Evolutionary conservation across 2,329 filamentous ascomycete genomes (phyloP).

Genomic region (Trichoderma polysporum): DNA sequence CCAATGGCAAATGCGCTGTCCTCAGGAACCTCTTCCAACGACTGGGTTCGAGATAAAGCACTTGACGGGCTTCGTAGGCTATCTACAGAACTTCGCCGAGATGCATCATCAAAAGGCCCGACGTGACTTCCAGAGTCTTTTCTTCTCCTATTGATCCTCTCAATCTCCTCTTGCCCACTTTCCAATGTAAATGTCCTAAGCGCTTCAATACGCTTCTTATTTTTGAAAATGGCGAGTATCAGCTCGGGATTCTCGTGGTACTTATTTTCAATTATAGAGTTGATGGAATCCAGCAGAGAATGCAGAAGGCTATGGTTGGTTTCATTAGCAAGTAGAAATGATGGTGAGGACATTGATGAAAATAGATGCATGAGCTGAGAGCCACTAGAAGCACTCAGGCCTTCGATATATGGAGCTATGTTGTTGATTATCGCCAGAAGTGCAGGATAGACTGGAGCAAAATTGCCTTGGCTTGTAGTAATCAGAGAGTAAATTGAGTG

Average conservation of each 20-base stretch:
- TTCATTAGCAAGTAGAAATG: slow-evolving; percentile 89
- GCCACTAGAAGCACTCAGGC: slow-evolving; percentile 71
- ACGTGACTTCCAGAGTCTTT: slow-evolving; percentile 60
- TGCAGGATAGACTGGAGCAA: slow-evolving; percentile 89
- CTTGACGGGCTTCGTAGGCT: slow-evolving; percentile 61
- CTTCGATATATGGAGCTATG: slow-evolving; percentile 78
- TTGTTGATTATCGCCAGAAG: slow-evolving; percentile 92
- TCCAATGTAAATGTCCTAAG: slow-evolving; percentile 87
- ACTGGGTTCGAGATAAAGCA: slow-evolving; percentile 28
- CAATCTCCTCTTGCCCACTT: slow-evolving; percentile 87
- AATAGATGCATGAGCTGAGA: slow-evolving; percentile 85
- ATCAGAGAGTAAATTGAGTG: slow-evolving; percentile 94
- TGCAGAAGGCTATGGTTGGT: slow-evolving; percentile 79
- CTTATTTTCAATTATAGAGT: slow-evolving; percentile 85
- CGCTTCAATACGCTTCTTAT: slow-evolving; percentile 79
- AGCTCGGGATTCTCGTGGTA: slow-evolving; percentile 79
- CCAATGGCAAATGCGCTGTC: slow-evolving; percentile 85
- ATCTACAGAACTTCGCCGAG: slow-evolving; percentile 63
- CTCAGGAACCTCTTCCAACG: slow-evolving; percentile 48
- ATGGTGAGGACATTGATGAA: slow-evolving; percentile 87
- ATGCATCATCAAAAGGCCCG: slow-evolving; percentile 50
- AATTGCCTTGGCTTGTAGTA: slow-evolving; percentile 83
- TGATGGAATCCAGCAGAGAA: slow-evolving; percentile 84
- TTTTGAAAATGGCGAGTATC: slow-evolving; percentile 74
- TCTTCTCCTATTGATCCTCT: slow-evolving; percentile 68